These are phyloP conservation scores for Vanrija humicola DNA, from an alignment of 1,284 basidiomycete species.

Conservation along the genomic window DNA sequence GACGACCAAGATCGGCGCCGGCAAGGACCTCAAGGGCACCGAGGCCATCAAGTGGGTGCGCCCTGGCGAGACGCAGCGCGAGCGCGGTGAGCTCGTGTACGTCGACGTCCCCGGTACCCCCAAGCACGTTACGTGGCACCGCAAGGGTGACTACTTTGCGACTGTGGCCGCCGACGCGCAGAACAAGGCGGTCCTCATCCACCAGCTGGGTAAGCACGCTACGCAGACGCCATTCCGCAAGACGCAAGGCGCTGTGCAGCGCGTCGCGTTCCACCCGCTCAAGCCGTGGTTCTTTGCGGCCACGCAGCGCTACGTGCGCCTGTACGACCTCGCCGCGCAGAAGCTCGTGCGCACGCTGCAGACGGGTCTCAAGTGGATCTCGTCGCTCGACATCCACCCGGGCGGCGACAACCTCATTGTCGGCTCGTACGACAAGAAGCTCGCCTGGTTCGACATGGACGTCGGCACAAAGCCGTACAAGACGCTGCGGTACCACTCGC, in stretches of 20 bases:
- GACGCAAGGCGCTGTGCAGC: slow-evolving; percentile 82
- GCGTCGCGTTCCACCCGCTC: slow-evolving; percentile 88
- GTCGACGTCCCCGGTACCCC: slow-evolving; percentile 65
- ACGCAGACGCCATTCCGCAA: slow-evolving; percentile 98
- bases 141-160: slow-evolving; percentile 91
- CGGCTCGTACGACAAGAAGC: slow-evolving; percentile 93
- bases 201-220: slow-evolving; percentile 87
- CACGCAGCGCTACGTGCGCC: slow-evolving; percentile 92
- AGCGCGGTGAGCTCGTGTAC: slow-evolving; percentile 53
- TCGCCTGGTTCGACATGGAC: slow-evolving; percentile 99
- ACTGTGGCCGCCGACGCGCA: slow-evolving; percentile 61
- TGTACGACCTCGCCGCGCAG: slow-evolving; percentile 94
- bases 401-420: slow-evolving; percentile 94
- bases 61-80: slow-evolving; percentile 51
- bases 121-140: slow-evolving; percentile 87
- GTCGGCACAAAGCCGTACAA: slow-evolving; percentile 95
- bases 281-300: slow-evolving; percentile 98
- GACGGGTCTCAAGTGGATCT: slow-evolving; percentile 95
- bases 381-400: slow-evolving; percentile 91
- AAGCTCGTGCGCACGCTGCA: slow-evolving; percentile 85
- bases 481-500: slow-evolving; percentile 89
- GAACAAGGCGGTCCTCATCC: slow-evolving; percentile 58
- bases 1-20: slow-evolving; percentile 41
- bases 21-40: slow-evolving; percentile 39
- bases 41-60: slow-evolving; percentile 54